Conservation (phyloP, 805 yeast genomes). For the Candida dajiaensis region DNA sequence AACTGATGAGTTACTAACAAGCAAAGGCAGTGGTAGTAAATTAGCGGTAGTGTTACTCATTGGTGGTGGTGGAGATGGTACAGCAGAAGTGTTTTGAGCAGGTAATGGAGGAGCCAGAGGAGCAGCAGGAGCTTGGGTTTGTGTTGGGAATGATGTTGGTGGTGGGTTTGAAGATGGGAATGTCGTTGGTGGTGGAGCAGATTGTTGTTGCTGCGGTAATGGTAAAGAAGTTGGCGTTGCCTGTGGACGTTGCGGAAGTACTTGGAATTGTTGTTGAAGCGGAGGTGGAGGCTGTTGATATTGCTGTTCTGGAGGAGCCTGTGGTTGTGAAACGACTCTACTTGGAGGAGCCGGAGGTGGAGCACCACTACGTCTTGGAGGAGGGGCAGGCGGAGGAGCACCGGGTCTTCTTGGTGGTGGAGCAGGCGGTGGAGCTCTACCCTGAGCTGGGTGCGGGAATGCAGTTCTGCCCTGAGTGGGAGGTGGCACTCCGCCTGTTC, state of each 20-base stretch:
- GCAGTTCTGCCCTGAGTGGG: slow-evolving; percentile 6
- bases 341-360: slow-evolving; percentile 18
- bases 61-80: slow-evolving; percentile 1
- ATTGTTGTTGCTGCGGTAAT: slow-evolving; percentile 14
- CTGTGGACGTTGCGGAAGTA: slow-evolving; percentile 25
- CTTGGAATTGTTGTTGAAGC: slow-evolving; percentile 17
- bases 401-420: slow-evolving; percentile 20
- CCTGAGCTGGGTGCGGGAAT: slow-evolving; percentile 10
- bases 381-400: slow-evolving; percentile 22
- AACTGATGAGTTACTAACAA: slow-evolving; percentile 19
- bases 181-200: slow-evolving; percentile 6
- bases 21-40: slow-evolving; percentile 24
- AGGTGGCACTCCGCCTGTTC: slow-evolving; percentile 9
- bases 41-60: slow-evolving; percentile 9
- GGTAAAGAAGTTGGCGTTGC: slow-evolving; percentile 12
- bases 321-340: slow-evolving; percentile 4
- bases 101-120: slow-evolving; percentile 5
- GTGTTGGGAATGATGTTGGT: slow-evolving; percentile 9
- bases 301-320: slow-evolving; percentile 17
- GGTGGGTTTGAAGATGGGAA: slow-evolving; percentile 1
- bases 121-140: slow-evolving; percentile 1
- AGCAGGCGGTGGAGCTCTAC: slow-evolving; percentile 21
- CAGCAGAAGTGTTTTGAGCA: background rate
- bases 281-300: slow-evolving; percentile 13
- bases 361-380: slow-evolving; percentile 16